A percentile compares a stretch with the other conserved stretches of the same genome.
Evolutionary conservation across 2,329 filamentous ascomycete species (phyloP).

Genomic region (Colletotrichum magnum): DNA sequence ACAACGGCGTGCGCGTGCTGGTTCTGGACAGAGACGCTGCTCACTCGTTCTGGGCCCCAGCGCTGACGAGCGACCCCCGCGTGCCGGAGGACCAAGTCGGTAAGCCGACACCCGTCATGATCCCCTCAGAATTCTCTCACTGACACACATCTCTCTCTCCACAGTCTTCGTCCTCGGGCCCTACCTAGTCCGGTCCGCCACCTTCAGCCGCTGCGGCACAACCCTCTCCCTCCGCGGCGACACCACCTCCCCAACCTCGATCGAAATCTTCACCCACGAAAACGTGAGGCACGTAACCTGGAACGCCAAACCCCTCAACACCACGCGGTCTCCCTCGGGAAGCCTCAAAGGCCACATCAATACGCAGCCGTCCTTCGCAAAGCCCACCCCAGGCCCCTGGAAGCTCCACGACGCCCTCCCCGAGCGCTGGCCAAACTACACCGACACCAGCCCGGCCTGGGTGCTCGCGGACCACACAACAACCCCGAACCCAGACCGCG

Average conservation of each 20-base stretch:
- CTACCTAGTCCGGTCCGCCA: background rate
- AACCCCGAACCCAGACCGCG: too few relatives aligned
- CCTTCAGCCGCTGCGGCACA: background rate
- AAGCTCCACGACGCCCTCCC: background rate
- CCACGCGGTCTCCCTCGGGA: background rate
- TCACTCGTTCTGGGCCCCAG: background rate
- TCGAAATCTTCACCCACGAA: background rate
- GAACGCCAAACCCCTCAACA: background rate
- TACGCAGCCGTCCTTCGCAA: background rate
- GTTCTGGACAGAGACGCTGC: background rate
- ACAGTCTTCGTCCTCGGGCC: background rate
- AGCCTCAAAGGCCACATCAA: background rate
- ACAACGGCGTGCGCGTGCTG: background rate
- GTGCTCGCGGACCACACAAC: too few relatives aligned
- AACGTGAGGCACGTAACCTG: background rate
- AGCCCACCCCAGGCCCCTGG: background rate
- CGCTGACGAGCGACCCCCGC: background rate
- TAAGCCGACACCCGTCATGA: background rate
- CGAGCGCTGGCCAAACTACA: background rate
- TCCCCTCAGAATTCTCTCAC: background rate
- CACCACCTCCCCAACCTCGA: background rate
- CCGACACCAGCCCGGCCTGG: too few relatives aligned
- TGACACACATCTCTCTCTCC: background rate
- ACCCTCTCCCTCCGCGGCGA: conserved; percentile 3
- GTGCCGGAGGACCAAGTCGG: background rate